Conservation (phyloP, 164 flowering plant species). For the Protea cynaroides region DNA sequence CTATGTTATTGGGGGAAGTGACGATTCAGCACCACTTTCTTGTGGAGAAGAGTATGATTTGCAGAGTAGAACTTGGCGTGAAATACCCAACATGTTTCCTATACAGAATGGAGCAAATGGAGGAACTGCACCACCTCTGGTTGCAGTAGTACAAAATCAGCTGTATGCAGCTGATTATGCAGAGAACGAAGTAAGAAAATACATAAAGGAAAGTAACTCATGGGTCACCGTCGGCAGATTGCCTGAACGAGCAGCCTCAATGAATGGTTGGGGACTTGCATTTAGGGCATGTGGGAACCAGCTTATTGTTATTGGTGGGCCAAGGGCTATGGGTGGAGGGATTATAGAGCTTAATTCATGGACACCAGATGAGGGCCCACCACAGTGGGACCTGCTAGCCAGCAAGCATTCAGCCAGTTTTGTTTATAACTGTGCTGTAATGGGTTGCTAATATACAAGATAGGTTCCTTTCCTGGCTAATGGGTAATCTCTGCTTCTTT, state of each 20-base stretch:
- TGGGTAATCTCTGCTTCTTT: constrained; percentile 22
- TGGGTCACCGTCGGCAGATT: constrained; percentile 77
- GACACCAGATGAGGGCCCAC: constrained; percentile 77
- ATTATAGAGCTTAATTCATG: constrained; percentile 76
- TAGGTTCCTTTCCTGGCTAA: constrained; percentile 22
- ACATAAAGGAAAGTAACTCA: constrained; percentile 39
- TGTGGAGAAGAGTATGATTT: constrained; percentile 86
- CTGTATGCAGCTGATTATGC: constrained; percentile 90
- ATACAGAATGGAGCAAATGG: constrained; percentile 34
- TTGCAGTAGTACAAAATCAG: constrained; percentile 81
- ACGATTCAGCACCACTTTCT: constrained; percentile 33
- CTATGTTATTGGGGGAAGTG: constrained; percentile 82
- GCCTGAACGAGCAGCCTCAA: constrained; percentile 77
- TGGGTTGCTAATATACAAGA: constrained; percentile 31
- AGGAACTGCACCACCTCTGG: constrained; percentile 72
- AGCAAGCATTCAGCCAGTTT: constrained; percentile 39
- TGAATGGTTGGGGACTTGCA: constrained; percentile 96
- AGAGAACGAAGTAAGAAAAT: constrained; percentile 68
- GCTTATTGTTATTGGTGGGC: constrained; percentile 89
- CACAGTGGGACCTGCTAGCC: constrained; percentile 72
- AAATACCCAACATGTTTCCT: constrained; percentile 83
- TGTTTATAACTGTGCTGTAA: constrained; percentile 35
- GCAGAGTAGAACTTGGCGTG: constrained; percentile 64
- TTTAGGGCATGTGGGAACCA: constrained; percentile 87
- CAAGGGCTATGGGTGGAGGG: constrained; percentile 59